These are phyloP conservation scores for Phalaenopsis hybrid DNA, from an alignment of 116 monocot genomes.

Conservation along the genomic window DNA sequence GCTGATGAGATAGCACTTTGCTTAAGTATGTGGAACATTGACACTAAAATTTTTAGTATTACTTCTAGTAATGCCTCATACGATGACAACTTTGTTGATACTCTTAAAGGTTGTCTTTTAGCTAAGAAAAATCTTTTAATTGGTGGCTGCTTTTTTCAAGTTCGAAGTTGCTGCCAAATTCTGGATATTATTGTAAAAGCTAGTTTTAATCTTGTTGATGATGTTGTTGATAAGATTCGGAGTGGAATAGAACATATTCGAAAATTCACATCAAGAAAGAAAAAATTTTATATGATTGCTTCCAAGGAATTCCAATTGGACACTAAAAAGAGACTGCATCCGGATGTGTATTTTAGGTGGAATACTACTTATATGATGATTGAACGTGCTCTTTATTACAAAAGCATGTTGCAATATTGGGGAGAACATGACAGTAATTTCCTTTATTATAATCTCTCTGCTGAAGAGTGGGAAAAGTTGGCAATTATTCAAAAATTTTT, in stretches of 20 bases:
- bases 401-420: slow-evolving; percentile 50
- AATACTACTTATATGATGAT: slow-evolving; percentile 89
- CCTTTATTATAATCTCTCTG: slow-evolving; percentile 51
- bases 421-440: slow-evolving; percentile 50
- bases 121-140: slow-evolving; percentile 34
- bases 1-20: slow-evolving; percentile 33
- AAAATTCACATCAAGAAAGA: slow-evolving; percentile 24
- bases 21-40: slow-evolving; percentile 38
- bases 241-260: slow-evolving; percentile 38
- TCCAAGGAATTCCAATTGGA: slow-evolving; percentile 27
- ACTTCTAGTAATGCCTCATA: slow-evolving; percentile 42
- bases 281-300: slow-evolving; percentile 36
- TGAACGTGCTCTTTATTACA: slow-evolving; percentile 55
- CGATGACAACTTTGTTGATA: slow-evolving; percentile 32
- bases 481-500: slow-evolving; percentile 56
- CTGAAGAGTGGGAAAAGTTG: slow-evolving; percentile 78
- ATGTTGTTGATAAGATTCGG: slow-evolving; percentile 43
- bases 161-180: slow-evolving; percentile 36
- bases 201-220: slow-evolving; percentile 34
- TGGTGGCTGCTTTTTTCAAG: slow-evolving; percentile 40
- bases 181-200: slow-evolving; percentile 34
- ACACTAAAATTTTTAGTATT: slow-evolving; percentile 35
- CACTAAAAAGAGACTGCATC: slow-evolving; percentile 33
- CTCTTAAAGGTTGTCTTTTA: slow-evolving; percentile 33
- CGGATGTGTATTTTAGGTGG: slow-evolving; percentile 65